Evolutionary conservation across 148 eudicot genomes (phyloP).

Genomic region (Cornus controversa): DNA sequence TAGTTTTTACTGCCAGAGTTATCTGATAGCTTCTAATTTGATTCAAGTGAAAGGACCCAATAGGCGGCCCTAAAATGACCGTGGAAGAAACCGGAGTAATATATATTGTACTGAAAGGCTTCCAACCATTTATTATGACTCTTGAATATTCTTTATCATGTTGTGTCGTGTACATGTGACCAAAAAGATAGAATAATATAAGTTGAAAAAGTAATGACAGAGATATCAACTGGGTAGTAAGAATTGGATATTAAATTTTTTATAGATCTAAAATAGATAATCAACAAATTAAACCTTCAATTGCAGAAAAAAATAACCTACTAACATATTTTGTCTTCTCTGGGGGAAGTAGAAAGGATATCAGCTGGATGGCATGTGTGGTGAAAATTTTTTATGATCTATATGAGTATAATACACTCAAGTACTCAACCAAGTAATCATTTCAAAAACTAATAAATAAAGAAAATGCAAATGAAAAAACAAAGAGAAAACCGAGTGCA

Average conservation of each 20-base stretch:
- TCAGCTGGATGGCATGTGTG: no score
- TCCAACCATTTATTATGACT: neutral
- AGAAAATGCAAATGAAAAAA: neutral
- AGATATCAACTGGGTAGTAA: neutral
- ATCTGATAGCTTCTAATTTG: neutral
- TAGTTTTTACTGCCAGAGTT: no score
- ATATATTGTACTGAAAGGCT: neutral
- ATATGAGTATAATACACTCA: neutral
- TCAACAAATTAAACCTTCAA: neutral
- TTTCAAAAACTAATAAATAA: neutral
- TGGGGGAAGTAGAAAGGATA: no score
- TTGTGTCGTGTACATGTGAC: neutral
- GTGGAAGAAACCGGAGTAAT: no score
- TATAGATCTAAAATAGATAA: neutral
- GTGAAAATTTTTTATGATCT: no score
- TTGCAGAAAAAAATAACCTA: no score
- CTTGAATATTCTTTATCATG: no score
- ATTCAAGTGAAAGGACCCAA: neutral
- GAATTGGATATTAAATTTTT: neutral
- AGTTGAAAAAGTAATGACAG: neutral
- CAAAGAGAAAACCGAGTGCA: neutral
- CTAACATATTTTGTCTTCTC: no score
- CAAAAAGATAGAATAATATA: neutral
- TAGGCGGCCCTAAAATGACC: neutral
- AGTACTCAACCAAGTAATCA: neutral